Percentiles rank a stretch among this genome's conserved stretches.
Conservation (phyloP, 345 rosid species). For the Psidium friedrichsthalianum region DNA sequence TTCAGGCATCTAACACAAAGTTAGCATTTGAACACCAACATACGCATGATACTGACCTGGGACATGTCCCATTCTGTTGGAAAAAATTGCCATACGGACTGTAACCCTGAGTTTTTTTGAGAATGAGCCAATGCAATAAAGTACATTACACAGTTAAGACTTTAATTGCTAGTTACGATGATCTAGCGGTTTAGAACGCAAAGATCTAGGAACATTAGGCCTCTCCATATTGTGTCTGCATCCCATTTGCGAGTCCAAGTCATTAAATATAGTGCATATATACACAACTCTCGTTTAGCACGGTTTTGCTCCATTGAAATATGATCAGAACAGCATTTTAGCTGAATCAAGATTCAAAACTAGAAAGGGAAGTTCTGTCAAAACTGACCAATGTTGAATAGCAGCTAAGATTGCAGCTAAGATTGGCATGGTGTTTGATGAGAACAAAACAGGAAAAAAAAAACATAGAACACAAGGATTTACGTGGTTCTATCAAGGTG, state of each 20-base stretch:
- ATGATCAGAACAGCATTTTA: neutral
- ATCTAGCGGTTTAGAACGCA: neutral
- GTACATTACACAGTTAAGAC: neutral
- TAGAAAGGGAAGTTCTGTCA: neutral
- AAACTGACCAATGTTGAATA: neutral
- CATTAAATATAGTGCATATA: neutral
- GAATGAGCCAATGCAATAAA: neutral
- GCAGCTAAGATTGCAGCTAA: neutral
- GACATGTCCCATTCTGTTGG: neutral
- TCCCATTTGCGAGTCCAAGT: neutral
- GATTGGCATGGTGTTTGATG: neutral
- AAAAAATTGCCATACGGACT: neutral
- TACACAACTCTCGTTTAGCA: neutral
- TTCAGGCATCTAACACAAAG: neutral
- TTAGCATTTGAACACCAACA: neutral
- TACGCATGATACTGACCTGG: neutral
- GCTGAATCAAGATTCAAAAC: neutral
- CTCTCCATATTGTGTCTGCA: neutral
- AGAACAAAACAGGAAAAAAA: too few species aligned
- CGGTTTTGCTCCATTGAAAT: neutral
- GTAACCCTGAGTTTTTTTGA: neutral
- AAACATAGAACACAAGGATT: too few species aligned
- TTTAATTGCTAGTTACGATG: neutral
- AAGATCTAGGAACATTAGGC: neutral
- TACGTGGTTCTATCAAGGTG: too few species aligned